phyloP scores from a whole-genome alignment of 495 filamentous ascomycete species.

The Xylaria cubensis region DNA sequence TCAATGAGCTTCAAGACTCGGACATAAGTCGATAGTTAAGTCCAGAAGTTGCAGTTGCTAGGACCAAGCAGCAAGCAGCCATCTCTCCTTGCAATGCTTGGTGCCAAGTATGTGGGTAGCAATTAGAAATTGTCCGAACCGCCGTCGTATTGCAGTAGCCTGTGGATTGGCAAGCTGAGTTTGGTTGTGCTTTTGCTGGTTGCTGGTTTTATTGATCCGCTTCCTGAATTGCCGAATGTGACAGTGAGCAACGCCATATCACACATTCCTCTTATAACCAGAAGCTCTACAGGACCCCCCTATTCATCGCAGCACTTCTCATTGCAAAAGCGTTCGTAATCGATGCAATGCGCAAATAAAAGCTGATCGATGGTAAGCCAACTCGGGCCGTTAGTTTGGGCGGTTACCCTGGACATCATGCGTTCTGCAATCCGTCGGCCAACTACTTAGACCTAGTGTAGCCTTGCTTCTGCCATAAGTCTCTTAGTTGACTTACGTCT shows the following conservation, averaged over 20 bases:
- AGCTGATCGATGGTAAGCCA: neutral
- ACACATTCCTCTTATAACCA: constrained; percentile 13
- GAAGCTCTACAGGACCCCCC: neutral
- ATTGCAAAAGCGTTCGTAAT: neutral
- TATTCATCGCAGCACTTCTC: neutral
- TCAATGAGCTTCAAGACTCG: neutral
- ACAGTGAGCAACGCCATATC: constrained; percentile 7
- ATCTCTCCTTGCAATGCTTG: constrained; percentile 1
- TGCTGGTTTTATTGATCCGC: constrained; percentile 21
- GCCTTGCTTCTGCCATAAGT: neutral
- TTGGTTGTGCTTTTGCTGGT: constrained; percentile 3
- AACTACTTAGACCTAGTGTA: neutral
- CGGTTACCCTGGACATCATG: neutral
- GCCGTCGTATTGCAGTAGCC: constrained; percentile 24
- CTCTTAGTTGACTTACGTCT: neutral
- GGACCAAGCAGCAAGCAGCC: neutral
- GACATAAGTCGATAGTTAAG: neutral
- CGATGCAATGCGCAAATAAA: neutral
- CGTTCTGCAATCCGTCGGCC: neutral
- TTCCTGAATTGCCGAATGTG: constrained; percentile 23
- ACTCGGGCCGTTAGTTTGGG: neutral
- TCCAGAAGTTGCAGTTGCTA: neutral
- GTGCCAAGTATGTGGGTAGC: constrained; percentile 20
- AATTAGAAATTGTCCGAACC: constrained; percentile 27
- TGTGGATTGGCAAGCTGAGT: neutral